Base-by-base conservation (phyloP, 73 alveolate species). In the Blepharisma japonicum region DNA sequence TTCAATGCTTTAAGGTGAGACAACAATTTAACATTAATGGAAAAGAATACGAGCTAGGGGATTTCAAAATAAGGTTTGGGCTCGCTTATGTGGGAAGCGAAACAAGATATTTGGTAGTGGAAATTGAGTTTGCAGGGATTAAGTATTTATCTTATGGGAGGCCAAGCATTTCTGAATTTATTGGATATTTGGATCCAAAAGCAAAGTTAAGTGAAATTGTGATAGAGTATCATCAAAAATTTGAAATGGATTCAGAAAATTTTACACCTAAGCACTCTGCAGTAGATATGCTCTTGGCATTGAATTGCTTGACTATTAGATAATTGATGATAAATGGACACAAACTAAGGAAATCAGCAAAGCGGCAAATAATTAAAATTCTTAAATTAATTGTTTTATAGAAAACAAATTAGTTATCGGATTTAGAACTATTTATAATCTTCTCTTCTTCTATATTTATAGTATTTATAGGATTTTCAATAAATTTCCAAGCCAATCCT, bases 401-500 rank as follows among this genome's bases (percentile, higher is more conserved):
- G 42, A 32, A 32, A 32, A 32, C 42, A 32, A n/a, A 32, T 32
- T 32, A 32, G 3, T 32, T 32, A 32, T 32, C 42, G 3, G 42
- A 32, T 32, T 32, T 0, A 32, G 42, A 32, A 3, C 42, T 32
- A 32, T 32, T 32, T n/a, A n/a, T n/a, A n/a, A n/a, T n/a, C n/a
- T n/a, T n/a, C 0, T 32, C 42, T 32, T 32, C 42, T 32, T 32
- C 42, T 32, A 32, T 32, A 32, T 0, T 32, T 32, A 32, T 32
- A 32, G 42, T 32, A 1, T 32, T 32, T 32, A 32, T 32, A 32
- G 42, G 0, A 1, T 32, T 32, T 14, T 61, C 14, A 25, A 9
- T n/a, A 25, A 61, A 61, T n/a, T 14, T 61, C 74, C 74, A 61
- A 9, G 74, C 74, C 23, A 61, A 25, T 1, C 39, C 74, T 48